Conservation (phyloP, 179 eudicot genomes). For the Pouteria campechiana region DNA sequence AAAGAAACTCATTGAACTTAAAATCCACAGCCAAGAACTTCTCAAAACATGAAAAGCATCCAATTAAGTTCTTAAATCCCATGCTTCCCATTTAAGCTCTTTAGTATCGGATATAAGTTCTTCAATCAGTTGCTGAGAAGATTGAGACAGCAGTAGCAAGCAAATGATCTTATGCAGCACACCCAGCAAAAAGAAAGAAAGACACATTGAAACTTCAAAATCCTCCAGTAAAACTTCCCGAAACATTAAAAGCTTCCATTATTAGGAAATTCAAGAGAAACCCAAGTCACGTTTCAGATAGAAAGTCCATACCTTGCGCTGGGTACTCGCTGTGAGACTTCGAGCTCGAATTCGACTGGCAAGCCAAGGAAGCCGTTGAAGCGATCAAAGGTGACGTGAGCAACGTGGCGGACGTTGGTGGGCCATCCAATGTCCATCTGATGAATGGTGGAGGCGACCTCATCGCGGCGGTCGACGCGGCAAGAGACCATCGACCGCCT, state of each 20-base stretch:
- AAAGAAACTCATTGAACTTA: too few relatives aligned
- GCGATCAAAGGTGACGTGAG: constrained; percentile 87
- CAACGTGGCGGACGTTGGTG: constrained; percentile 71
- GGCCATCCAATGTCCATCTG: constrained; percentile 99
- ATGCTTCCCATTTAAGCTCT: too few relatives aligned
- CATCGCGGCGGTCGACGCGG: constrained; percentile 37
- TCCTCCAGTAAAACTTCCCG: too few relatives aligned
- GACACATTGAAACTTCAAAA: neutral
- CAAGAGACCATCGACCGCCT: constrained; percentile 78
- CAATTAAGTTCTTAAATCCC: too few relatives aligned
- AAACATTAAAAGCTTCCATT: too few relatives aligned
- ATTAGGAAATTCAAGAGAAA: too few relatives aligned
- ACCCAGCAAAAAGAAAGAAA: neutral
- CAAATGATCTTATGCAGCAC: neutral
- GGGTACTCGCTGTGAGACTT: constrained; percentile 59
- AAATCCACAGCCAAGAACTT: too few relatives aligned
- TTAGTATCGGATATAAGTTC: too few relatives aligned
- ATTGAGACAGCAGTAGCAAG: too few relatives aligned
- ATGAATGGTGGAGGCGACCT: constrained; percentile 32
- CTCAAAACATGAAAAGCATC: too few relatives aligned
- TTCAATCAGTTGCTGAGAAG: too few relatives aligned
- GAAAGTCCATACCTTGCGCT: constrained; percentile 92
- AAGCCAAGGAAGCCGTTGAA: constrained; percentile 84
- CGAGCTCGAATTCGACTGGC: constrained; percentile 73
- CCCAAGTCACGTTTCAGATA: too few relatives aligned